A percentile compares a stretch with the other conserved stretches of the same genome.
phyloP scores from a whole-genome alignment of 2,329 filamentous ascomycete genomes.

The Pyrenophora seminiperda region DNA sequence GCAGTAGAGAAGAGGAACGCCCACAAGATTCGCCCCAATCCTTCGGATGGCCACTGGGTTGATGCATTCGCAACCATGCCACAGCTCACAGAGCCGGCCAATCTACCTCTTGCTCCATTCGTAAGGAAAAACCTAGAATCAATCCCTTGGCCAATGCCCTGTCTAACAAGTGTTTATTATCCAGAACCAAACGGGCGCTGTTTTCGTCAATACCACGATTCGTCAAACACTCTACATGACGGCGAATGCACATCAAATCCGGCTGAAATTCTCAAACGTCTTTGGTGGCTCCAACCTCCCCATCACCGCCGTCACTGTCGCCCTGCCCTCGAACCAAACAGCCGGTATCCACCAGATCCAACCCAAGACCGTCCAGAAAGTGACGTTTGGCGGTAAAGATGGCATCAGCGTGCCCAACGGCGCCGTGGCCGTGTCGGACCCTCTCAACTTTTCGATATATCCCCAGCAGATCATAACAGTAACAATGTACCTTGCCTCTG shows the following conservation, averaged over 20 bases:
- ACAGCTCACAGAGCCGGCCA: slow-evolving; percentile 65
- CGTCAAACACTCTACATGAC: slow-evolving; percentile 69
- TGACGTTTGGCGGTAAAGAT: slow-evolving; percentile 63
- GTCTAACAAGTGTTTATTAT: neutral
- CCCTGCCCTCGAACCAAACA: slow-evolving; percentile 59
- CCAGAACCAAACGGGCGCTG: slow-evolving; percentile 59
- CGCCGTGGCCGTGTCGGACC: slow-evolving; percentile 65
- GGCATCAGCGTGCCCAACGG: slow-evolving; percentile 61
- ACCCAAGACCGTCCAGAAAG: slow-evolving; percentile 55
- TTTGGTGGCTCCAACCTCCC: slow-evolving; percentile 66
- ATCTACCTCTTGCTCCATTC: slow-evolving; percentile 66
- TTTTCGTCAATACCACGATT: slow-evolving; percentile 67
- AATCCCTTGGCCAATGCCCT: neutral
- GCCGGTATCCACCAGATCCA: slow-evolving; percentile 62
- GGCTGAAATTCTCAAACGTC: slow-evolving; percentile 68
- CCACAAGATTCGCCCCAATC: slow-evolving; percentile 28
- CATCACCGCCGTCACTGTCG: slow-evolving; percentile 64
- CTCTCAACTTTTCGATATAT: slow-evolving; percentile 60
- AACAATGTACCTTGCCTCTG: slow-evolving; percentile 62
- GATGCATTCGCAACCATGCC: slow-evolving; percentile 70
- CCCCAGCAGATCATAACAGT: slow-evolving; percentile 61
- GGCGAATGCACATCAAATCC: slow-evolving; percentile 61
- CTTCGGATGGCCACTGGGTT: slow-evolving; percentile 59
- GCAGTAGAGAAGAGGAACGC: neutral
- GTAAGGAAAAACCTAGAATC: slow-evolving; percentile 20